Percentiles rank a stretch among this genome's conserved stretches.
These are phyloP conservation scores for Aspergillus pseudoterreus DNA, from an alignment of 2,329 filamentous ascomycete genomes.

Conservation along the genomic window DNA sequence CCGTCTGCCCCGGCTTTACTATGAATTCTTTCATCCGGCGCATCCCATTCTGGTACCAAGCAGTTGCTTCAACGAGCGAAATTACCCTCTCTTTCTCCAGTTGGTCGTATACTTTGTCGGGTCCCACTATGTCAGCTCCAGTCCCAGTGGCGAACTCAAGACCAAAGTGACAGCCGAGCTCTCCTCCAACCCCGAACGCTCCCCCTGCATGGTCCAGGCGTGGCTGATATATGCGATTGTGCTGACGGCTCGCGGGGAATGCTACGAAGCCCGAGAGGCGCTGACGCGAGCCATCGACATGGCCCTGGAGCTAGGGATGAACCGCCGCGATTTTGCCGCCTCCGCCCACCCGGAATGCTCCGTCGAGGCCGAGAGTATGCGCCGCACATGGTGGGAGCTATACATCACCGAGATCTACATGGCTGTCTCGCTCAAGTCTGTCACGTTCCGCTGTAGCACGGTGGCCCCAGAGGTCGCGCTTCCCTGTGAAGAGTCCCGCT, in stretches of 20 bases:
- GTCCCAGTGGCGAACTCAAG: slow-evolving; percentile 18
- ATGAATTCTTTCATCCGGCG: slow-evolving; percentile 49
- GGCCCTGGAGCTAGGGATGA: slow-evolving; percentile 70
- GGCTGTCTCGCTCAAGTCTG: slow-evolving; percentile 56
- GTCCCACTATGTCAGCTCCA: slow-evolving; percentile 45
- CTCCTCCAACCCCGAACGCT: slow-evolving; percentile 17
- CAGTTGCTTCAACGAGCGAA: slow-evolving; percentile 31
- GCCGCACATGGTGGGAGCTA: slow-evolving; percentile 83
- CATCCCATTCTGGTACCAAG: slow-evolving; percentile 55
- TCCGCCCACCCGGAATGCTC: slow-evolving; percentile 44
- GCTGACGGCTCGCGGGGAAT: slow-evolving; percentile 32
- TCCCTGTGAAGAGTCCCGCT: slow-evolving; percentile 72
- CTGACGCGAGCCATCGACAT: slow-evolving; percentile 65
- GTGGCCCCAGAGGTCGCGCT: slow-evolving; percentile 64
- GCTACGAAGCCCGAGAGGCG: slow-evolving; percentile 26
- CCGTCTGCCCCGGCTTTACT: slow-evolving; percentile 46
- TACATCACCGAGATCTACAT: slow-evolving; percentile 77
- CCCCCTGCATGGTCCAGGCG: slow-evolving; percentile 36
- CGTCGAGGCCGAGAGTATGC: slow-evolving; percentile 74
- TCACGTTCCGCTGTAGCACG: slow-evolving; percentile 63
- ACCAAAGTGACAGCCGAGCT: slow-evolving; percentile 25
- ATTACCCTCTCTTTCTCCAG: slow-evolving; percentile 46
- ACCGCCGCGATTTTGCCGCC: slow-evolving; percentile 58
- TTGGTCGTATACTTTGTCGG: slow-evolving; percentile 52
- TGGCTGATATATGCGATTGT: slow-evolving; percentile 35